Base-by-base conservation (phyloP, 768 basidiomycete genomes). In the Rhodotorula paludigena region DNA sequence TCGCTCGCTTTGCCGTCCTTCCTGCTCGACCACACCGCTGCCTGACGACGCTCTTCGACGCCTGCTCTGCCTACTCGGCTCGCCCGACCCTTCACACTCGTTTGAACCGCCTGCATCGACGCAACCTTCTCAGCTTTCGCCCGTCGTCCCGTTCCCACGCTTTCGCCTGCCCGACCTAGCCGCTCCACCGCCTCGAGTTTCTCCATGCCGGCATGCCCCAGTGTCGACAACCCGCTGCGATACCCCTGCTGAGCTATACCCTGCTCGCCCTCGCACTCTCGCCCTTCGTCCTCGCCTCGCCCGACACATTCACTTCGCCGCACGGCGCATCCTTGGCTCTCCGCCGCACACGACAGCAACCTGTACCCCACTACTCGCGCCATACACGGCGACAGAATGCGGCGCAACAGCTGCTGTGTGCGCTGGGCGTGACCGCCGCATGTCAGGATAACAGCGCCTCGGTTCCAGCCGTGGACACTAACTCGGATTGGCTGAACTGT, bases 61-160 rank as follows among this genome's bases (percentile, higher is more conserved):
- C 41, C 41, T 20, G 41, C 18, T 42, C 41, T 42, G 11, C 41
- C 18, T 20, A 5, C 12, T 15, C 47, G n/a, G 23, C n/a, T 28
- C n/a, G n/a, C n/a, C 23, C 47, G n/a, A 48, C n/a, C 47, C 47
- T 48, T 25, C n/a, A 48, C 47, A 48, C n/a, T 48, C 47, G n/a
- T 48, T 48, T 48, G 12, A 11, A 2, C 47, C 11, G 47, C 11
- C n/a, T n/a, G n/a, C 47, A 25, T 7, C 10, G 2, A 2, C 10
- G 2, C 8, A 12, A 12, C n/a, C 3, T 28, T 11, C 47, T 47
- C 47, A n/a, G 12, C 25, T 9, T 48, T 25, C 23, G n/a, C 25
- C 12, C 47, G n/a, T n/a, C n/a, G n/a, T 12, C 25, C n/a, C 47
- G 47, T 48, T 48, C 47, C n/a, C 47, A 48, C 47, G 3, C n/a